phyloP scores from a whole-genome alignment of 768 basidiomycete species.

The Pleurotus ostreatus region DNA sequence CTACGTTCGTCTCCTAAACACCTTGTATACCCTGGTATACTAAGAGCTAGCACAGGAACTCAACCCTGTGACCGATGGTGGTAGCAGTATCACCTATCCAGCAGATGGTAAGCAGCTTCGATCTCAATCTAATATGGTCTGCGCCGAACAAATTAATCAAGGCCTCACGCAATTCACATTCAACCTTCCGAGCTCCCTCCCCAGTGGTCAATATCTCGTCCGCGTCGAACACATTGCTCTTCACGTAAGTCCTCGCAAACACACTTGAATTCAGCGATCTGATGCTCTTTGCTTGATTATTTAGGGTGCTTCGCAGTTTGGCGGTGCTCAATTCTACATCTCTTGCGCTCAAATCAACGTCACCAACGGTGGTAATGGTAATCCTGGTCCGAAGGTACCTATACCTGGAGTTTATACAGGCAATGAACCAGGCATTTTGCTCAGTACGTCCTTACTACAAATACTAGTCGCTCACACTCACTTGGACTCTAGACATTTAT shows the following conservation, averaged over 20 bases:
- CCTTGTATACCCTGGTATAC: too few species aligned
- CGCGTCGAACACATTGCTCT: neutral
- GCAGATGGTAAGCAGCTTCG: slow-evolving; percentile 27
- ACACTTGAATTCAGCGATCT: slow-evolving; percentile 26
- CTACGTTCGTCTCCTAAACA: neutral
- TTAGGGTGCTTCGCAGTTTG: slow-evolving; percentile 36
- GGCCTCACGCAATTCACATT: slow-evolving; percentile 29
- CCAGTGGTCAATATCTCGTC: slow-evolving; percentile 26
- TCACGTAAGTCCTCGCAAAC: neutral
- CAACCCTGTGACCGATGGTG: slow-evolving; percentile 41
- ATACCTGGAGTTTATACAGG: slow-evolving; percentile 36
- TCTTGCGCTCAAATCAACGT: slow-evolving; percentile 37
- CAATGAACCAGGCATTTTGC: slow-evolving; percentile 7
- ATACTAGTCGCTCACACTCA: neutral
- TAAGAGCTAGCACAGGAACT: slow-evolving; percentile 21
- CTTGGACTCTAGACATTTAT: neutral
- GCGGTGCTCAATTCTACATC: slow-evolving; percentile 35
- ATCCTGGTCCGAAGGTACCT: slow-evolving; percentile 28
- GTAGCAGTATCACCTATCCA: slow-evolving; percentile 41
- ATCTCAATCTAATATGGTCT: neutral
- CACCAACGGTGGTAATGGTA: slow-evolving; percentile 34
- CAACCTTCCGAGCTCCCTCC: slow-evolving; percentile 31
- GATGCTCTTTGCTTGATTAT: slow-evolving; percentile 22
- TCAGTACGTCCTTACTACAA: neutral
- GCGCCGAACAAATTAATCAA: neutral